phyloP scores from a whole-genome alignment of 495 filamentous ascomycete species.

The Aspergillus ostianus region DNA sequence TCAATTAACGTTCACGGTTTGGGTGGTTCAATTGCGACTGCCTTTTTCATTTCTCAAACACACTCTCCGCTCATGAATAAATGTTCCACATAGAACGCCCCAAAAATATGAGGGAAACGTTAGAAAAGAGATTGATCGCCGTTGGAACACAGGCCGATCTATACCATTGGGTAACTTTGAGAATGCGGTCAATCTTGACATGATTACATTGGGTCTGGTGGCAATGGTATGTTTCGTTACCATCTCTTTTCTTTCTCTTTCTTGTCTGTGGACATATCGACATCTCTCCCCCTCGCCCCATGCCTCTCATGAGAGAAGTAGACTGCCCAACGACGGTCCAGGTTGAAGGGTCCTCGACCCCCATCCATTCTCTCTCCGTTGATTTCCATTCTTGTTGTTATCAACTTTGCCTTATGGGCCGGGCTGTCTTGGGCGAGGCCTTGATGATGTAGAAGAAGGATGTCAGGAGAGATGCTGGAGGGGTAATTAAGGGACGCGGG shows the following conservation, averaged over 20 bases:
- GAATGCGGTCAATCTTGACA: background rate
- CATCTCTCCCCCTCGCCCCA: no score
- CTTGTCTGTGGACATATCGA: no score
- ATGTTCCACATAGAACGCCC: background rate
- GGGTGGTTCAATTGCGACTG: background rate
- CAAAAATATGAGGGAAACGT: background rate
- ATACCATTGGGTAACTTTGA: background rate
- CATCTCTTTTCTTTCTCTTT: no score
- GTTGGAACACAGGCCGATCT: background rate
- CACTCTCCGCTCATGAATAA: background rate
- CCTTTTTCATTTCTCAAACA: background rate
- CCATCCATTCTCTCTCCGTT: conserved; percentile 1
- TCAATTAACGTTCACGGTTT: background rate
- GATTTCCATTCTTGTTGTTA: conserved; percentile 8
- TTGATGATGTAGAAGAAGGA: conserved; percentile 10
- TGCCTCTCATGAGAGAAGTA: no score
- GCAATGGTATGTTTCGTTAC: background rate
- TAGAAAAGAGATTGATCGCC: background rate
- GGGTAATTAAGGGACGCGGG: conserved; percentile 2
- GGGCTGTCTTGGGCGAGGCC: background rate
- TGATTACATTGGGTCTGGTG: background rate
- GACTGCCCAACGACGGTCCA: no score
- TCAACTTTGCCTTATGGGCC: background rate
- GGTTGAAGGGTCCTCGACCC: conserved; percentile 8
- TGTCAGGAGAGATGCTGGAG: conserved; percentile 1